Evolutionary conservation across 2,329 filamentous ascomycete genomes (phyloP).

Genomic region (Fusarium hainanense): DNA sequence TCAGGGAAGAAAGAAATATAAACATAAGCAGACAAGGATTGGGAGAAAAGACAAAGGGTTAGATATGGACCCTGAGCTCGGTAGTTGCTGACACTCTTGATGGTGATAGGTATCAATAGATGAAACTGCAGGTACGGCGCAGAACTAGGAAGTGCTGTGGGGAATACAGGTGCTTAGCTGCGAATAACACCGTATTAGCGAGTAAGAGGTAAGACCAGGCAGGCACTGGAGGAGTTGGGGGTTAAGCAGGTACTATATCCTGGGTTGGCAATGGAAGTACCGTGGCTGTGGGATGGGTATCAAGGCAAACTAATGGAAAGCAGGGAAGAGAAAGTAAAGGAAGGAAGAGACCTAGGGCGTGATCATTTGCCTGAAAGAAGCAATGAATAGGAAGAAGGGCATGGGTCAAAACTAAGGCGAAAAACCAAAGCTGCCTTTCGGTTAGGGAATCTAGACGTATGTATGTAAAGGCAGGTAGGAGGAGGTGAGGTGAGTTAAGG

Average conservation of each 20-base stretch:
- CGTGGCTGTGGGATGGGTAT: background rate
- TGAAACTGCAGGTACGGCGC: background rate
- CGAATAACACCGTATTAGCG: background rate
- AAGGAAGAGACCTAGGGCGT: background rate
- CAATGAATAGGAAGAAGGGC: slow-evolving; percentile 19
- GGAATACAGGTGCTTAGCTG: background rate
- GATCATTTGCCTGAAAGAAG: slow-evolving; percentile 7
- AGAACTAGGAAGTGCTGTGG: background rate
- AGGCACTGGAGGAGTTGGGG: slow-evolving; percentile 3
- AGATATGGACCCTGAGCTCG: background rate
- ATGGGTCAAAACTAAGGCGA: slow-evolving; percentile 17
- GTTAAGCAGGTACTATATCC: slow-evolving; percentile 27
- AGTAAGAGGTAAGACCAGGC: background rate
- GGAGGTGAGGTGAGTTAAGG: slow-evolving; percentile 10
- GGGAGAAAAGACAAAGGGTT: background rate
- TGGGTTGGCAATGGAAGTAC: background rate
- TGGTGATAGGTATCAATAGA: slow-evolving; percentile 4
- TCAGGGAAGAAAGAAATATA: background rate
- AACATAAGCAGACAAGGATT: background rate
- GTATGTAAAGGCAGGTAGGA: background rate
- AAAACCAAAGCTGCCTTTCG: slow-evolving; percentile 15
- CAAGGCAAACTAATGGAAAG: background rate
- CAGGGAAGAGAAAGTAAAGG: background rate
- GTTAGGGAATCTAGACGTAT: background rate
- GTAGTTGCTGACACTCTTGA: background rate